phyloP scores from a whole-genome alignment of 306 rosid genomes.

The Prunus davidiana region DNA sequence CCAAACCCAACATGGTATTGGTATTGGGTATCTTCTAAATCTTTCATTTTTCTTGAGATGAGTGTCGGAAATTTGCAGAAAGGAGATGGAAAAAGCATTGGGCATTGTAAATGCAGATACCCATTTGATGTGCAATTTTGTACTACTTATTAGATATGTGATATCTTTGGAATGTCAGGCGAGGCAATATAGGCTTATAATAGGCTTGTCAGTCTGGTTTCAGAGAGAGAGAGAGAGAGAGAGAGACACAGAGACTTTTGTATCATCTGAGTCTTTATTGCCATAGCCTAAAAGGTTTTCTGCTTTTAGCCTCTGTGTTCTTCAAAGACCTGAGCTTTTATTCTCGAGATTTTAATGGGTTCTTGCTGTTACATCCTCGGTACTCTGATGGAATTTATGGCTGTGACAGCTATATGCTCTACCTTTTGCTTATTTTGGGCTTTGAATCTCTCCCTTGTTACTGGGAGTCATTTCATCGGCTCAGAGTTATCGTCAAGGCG shows the following conservation, averaged over 20 bases:
- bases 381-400: constrained; percentile 78
- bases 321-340: constrained; percentile 35
- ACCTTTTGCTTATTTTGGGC: constrained; percentile 46
- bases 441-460: constrained; percentile 38
- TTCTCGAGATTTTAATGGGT: constrained; percentile 34
- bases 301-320: constrained; percentile 34
- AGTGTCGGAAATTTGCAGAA: constrained; percentile 40
- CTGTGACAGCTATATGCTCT: constrained; percentile 63
- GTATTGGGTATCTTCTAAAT: neutral
- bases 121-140: constrained; percentile 20
- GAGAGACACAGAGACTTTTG: neutral
- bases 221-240: neutral
- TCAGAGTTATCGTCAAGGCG: constrained; percentile 27
- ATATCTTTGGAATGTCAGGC: constrained; percentile 56
- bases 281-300: constrained; percentile 39
- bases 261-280: constrained; percentile 48
- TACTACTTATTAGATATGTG: constrained; percentile 21
- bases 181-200: constrained; percentile 38
- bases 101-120: constrained; percentile 32
- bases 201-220: constrained; percentile 41
- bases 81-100: constrained; percentile 19
- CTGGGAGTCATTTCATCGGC: constrained; percentile 30
- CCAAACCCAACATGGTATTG: constrained; percentile 4
- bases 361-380: constrained; percentile 56
- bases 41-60: constrained; percentile 6